Evolutionary conservation across 176 grass and related monocot species (phyloP).

Genomic region (Dendrocalamus sinicus): DNA sequence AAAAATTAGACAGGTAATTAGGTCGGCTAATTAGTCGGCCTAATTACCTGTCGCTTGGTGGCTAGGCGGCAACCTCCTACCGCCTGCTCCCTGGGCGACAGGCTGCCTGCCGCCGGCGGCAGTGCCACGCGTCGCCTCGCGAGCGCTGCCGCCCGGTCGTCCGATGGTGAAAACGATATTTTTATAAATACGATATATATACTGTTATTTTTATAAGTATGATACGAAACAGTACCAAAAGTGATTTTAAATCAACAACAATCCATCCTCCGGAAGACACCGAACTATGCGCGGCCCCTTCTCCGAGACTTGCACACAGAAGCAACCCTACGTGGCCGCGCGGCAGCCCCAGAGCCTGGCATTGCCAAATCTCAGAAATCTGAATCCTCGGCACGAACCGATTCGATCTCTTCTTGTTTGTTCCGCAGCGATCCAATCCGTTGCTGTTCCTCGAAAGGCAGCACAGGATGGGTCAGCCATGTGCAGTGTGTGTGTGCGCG

Average conservation of each 20-base stretch:
- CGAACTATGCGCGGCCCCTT: background rate
- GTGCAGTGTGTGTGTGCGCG: background rate
- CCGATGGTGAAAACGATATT: too few relatives aligned
- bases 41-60: too few relatives aligned
- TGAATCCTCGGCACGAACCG: background rate
- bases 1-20: too few relatives aligned
- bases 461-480: conserved; percentile 6
- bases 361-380: background rate
- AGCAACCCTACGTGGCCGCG: conserved; percentile 6
- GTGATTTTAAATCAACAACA: background rate
- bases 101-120: too few relatives aligned
- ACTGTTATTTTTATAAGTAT: too few relatives aligned
- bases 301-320: background rate
- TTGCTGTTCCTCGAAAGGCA: conserved; percentile 16
- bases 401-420: background rate
- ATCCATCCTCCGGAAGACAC: background rate
- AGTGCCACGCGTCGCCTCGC: too few relatives aligned
- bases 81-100: too few relatives aligned
- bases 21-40: too few relatives aligned
- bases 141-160: too few relatives aligned
- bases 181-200: too few relatives aligned
- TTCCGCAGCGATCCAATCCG: background rate
- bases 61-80: too few relatives aligned
- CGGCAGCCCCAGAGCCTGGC: background rate
- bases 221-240: too few relatives aligned